Conservation (phyloP, 1,284 basidiomycete species). For the Phellopilus nigrolimitatus region DNA sequence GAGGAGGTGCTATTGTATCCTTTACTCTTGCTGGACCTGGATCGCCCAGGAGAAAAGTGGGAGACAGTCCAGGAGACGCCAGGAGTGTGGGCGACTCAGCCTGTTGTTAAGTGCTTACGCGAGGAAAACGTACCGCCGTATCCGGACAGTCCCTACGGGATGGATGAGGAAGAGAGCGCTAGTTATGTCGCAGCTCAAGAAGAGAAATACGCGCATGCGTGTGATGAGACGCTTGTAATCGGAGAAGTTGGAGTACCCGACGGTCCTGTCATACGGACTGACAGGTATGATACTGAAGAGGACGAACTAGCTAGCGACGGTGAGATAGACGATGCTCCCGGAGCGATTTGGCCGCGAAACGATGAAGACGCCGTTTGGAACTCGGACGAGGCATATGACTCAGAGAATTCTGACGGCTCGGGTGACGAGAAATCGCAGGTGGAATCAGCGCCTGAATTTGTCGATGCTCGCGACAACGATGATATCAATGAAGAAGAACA, state of each 20-base stretch:
- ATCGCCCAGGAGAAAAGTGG: conserved; percentile 22
- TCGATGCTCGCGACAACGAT: no score
- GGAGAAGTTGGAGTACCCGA: no score
- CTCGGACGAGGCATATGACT: no score
- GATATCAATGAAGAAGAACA: no score
- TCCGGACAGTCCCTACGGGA: conserved; percentile 4
- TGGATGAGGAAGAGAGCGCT: neutral
- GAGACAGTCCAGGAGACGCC: conserved; percentile 26
- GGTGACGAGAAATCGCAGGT: no score
- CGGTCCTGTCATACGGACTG: neutral
- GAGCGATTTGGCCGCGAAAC: neutral
- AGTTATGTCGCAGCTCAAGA: no score
- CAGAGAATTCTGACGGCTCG: no score
- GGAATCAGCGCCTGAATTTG: no score
- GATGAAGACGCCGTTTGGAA: neutral
- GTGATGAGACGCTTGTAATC: no score
- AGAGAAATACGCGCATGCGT: no score
- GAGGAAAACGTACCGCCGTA: neutral
- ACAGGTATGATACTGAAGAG: neutral
- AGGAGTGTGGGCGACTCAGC: conserved; percentile 27
- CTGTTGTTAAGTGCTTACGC: conserved; percentile 2
- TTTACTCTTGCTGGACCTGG: neutral
- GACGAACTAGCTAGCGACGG: neutral
- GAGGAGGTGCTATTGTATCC: conserved; percentile 31
- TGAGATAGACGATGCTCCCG: neutral